These are phyloP conservation scores for Metrosideros polymorpha DNA, from an alignment of 441 rosid genomes.

Conservation along the genomic window DNA sequence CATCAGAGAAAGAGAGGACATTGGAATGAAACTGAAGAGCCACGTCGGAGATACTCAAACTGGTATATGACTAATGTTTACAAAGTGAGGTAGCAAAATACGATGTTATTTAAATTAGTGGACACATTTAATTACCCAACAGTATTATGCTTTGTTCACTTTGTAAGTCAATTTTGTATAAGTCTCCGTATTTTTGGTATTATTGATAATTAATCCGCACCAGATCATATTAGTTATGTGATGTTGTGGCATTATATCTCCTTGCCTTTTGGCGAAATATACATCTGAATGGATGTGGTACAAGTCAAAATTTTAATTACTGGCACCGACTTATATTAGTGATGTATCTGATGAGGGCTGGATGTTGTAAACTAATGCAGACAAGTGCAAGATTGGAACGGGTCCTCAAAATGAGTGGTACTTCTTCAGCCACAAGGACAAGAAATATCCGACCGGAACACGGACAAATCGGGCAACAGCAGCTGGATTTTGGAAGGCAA, in stretches of 20 bases:
- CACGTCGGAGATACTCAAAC: not conserved
- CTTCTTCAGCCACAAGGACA: constrained; percentile 74
- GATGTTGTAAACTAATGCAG: constrained; percentile 12
- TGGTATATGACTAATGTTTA: too few species aligned
- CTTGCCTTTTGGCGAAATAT: not conserved
- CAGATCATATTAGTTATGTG: not conserved
- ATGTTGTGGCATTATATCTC: not conserved
- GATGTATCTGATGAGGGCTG: not conserved
- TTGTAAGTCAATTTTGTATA: not conserved
- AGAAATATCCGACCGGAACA: constrained; percentile 72
- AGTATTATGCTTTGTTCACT: not conserved
- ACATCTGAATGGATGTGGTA: not conserved
- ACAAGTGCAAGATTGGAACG: constrained; percentile 59
- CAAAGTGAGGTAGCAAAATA: not conserved
- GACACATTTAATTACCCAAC: not conserved
- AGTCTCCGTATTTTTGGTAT: not conserved
- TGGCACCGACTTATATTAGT: not conserved
- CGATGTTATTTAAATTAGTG: rapidly evolving
- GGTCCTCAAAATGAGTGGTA: constrained; percentile 77
- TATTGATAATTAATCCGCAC: not conserved
- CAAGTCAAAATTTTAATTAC: not conserved
- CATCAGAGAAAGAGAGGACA: not conserved
- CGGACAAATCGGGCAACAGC: constrained; percentile 67
- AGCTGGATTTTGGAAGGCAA: constrained; percentile 76
- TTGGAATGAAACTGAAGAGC: not conserved